A percentile compares a stretch with the other conserved stretches of the same genome.
Evolutionary conservation across 768 basidiomycete genomes (phyloP).

Genomic region (Astraeus odoratus): DNA sequence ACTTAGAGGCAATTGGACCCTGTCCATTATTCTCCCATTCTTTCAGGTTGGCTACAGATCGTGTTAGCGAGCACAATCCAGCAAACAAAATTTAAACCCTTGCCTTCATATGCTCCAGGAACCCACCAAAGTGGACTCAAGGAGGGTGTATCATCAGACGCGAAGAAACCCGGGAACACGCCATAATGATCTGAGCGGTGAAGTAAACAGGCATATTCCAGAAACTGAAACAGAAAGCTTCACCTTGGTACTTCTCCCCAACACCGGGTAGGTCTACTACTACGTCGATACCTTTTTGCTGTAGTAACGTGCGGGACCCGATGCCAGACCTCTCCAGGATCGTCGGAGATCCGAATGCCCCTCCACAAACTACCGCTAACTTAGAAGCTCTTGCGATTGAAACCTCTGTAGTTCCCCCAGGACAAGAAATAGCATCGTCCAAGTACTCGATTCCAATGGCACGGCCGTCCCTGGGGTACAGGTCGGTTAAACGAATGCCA

Average conservation of each 20-base stretch:
- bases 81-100: too few relatives aligned
- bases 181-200: conserved; percentile 23
- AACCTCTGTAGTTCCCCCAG: conserved; percentile 4
- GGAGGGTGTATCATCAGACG: conserved; percentile 39
- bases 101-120: conserved; percentile 35
- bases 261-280: conserved; percentile 36
- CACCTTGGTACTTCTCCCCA: conserved; percentile 37
- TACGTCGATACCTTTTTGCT: conserved; percentile 20
- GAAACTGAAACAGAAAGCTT: neutral
- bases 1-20: conserved; percentile 51
- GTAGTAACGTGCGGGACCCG: conserved; percentile 26
- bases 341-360: conserved; percentile 37
- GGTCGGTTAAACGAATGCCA: neutral
- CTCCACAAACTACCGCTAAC: conserved; percentile 34
- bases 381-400: conserved; percentile 23
- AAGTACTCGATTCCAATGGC: conserved; percentile 34
- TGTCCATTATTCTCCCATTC: conserved; percentile 31
- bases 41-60: conserved; percentile 11
- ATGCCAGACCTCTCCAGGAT: conserved; percentile 51
- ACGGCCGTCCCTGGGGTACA: conserved; percentile 22
- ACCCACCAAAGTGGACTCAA: conserved; percentile 39
- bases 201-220: neutral
- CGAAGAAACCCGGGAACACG: conserved; percentile 26
- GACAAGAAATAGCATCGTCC: conserved; percentile 20
- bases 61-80: conserved; percentile 3